Percentiles rank a stretch among this genome's conserved stretches.
Conservation (phyloP, 2,329 filamentous ascomycete genomes). For the Epichloe festucae region DNA sequence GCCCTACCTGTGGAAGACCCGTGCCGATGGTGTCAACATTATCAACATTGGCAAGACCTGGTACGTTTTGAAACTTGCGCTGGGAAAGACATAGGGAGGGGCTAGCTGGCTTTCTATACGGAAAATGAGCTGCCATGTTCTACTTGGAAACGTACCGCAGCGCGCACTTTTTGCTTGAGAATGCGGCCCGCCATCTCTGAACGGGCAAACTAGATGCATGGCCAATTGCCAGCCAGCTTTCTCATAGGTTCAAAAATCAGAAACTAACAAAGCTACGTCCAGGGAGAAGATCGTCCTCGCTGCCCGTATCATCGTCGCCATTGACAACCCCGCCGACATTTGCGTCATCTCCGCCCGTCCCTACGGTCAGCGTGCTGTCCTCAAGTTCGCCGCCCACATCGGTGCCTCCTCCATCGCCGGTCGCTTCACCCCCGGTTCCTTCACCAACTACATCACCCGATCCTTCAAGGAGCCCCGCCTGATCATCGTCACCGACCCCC, state of each 20-base stretch:
- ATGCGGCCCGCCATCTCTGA: background rate
- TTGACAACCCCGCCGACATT: conserved; percentile 99
- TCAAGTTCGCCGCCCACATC: conserved; percentile 99
- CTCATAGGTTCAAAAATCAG: background rate
- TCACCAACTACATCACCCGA: conserved; percentile 99
- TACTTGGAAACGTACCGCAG: background rate
- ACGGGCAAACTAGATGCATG: no score
- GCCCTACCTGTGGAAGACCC: conserved; percentile 99
- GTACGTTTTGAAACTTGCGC: conserved; percentile 39
- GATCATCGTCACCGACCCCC: conserved; percentile 98
- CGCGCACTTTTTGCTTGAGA: background rate
- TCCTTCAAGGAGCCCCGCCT: conserved; percentile 99
- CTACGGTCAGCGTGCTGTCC: conserved; percentile 97
- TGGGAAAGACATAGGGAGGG: no score
- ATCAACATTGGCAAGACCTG: conserved; percentile 99
- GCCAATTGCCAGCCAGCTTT: background rate
- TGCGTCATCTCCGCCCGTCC: conserved; percentile 99
- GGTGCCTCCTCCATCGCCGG: conserved; percentile 96
- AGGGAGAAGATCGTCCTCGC: conserved; percentile 99
- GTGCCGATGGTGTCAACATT: conserved; percentile 94
- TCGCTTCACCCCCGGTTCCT: conserved; percentile 99
- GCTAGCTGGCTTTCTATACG: background rate
- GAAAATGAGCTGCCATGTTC: background rate
- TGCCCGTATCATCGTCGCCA: conserved; percentile 94
- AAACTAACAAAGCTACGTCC: conserved; percentile 7